Base-by-base conservation (phyloP, 805 yeast genomes). In the Metschnikowia corniflorae region DNA sequence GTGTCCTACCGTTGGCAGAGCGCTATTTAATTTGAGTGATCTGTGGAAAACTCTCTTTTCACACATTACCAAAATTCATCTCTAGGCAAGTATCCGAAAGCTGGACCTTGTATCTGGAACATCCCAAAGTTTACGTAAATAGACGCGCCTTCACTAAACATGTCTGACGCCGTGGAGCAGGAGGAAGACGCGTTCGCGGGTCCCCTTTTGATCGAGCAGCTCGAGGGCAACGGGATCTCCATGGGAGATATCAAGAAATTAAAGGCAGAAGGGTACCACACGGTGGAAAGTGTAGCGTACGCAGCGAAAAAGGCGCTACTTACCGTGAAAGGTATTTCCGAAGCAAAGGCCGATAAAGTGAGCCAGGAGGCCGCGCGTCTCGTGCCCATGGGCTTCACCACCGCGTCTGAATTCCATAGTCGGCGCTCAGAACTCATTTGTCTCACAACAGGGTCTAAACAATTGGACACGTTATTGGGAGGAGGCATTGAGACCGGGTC, bases 401-500 rank as follows among this genome's bases (percentile, higher is more conserved):
- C 97, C 0, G 98, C 97, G 2, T 82, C 95, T 1, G 97, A 88
- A 58, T 87, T 86, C 58, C 96, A 88, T 59, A 78, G 81, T 51
- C 75, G 96, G 52, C 73, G 97, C 51, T 79, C 91, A 5, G 96
- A 88, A 57, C 75, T 93, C 62, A 88, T 93, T 39, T 85, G 96
- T 54, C 68, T 93, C 37, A 89, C 97, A 2, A 91, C 98, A 0
- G 98, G 98, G 1, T 88, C 97, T 2, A 87, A 88, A 55, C 91
- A 87, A 53, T 70, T 93, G 29, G 98, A 93, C 58, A 87, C 96
- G 1, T 68, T 93, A 33, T 68, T 93, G 26, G 97, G 97, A 7
- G 98, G 98, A 36, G 98, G 98, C 27, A 76, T 93, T 34, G 98
- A 93, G 60, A 93, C 98, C 0, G 98, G 98, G 2, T 85, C 96